Base-by-base conservation (phyloP, 2,329 filamentous ascomycete genomes). In the Xylariomycetidae sp. region DNA sequence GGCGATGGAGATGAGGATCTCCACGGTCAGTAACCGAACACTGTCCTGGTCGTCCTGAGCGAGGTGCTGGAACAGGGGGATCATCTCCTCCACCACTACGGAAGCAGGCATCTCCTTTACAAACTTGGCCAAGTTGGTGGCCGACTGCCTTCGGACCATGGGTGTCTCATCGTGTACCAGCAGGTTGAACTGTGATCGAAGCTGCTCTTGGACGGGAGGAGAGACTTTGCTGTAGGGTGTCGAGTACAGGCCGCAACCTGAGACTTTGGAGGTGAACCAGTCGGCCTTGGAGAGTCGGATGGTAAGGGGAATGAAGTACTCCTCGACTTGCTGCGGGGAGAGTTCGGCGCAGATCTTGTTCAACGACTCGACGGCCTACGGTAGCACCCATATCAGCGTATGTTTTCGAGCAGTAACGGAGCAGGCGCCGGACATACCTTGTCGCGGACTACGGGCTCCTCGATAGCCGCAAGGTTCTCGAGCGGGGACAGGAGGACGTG, bases 221-320 rank as follows among this genome's bases (percentile, higher is more conserved):
- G 87, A 83, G 39, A 92, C 87, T 70, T 93, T 94, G 54, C 81
- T 83, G 71, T 98, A 98, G 46, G 92, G 90, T 30, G 81, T 78
- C 59, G 85, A 92, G 70, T 90, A 98, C 43, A 98, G 82, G 43
- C 92, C 92, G 46, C 90, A 95, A 43, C 90, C 92, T 19, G 92
- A 98, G 46, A 98, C 92, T 69, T 96, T 98, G 46, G 92, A 96
- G 37, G 92, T 98, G 65, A 98, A 98, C 92, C 92, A 98, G 67
- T 98, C 92, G 65, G 92, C 92, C 75, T 96, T 98, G 47, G 92
- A 93, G 42, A 98, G 85, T 58, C 92, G 87, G 56, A 94, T 78
- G 39, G 89, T 89, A 56, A 98, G 82, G 42, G 92, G 92, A 50
- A 98, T 90, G 68, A 96, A 96, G 65, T 89, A 85, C 55, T 95